Percentiles rank a stretch among this genome's conserved stretches.
phyloP scores from a whole-genome alignment of 148 eudicot species.

The Selenicereus undatus region DNA sequence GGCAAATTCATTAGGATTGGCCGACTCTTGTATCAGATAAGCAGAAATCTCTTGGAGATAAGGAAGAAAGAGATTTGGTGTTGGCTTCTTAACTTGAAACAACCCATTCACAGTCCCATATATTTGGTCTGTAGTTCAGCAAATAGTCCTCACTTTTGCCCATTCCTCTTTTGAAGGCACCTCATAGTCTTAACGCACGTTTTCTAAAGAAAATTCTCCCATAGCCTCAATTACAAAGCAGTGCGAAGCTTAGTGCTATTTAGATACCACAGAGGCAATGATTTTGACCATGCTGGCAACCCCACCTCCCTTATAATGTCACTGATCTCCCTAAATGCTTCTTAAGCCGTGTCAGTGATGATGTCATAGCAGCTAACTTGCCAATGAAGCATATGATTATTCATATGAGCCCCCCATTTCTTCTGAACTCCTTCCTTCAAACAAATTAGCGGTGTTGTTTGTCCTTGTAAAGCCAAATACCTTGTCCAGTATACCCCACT shows the following conservation, averaged over 20 bases:
- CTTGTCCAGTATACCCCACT: background rate
- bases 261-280: conserved; percentile 24
- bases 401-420: conserved; percentile 13
- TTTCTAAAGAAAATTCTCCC: conserved; percentile 22
- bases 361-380: conserved; percentile 14
- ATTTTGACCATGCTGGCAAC: conserved; percentile 16
- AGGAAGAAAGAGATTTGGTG: conserved; percentile 27
- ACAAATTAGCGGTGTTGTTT: background rate
- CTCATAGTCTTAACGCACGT: background rate
- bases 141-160: conserved; percentile 23
- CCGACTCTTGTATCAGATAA: conserved; percentile 15
- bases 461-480: background rate
- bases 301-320: conserved; percentile 17
- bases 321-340: background rate
- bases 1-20: conserved; percentile 19
- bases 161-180: conserved; percentile 29
- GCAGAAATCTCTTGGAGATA: conserved; percentile 28
- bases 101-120: conserved; percentile 15
- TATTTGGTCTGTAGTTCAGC: conserved; percentile 20
- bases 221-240: conserved; percentile 21
- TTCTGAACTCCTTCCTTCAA: conserved; percentile 8
- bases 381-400: conserved; percentile 22
- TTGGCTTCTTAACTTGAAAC: conserved; percentile 22
- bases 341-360: conserved; percentile 15
- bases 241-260: conserved; percentile 7